A percentile compares a stretch with the other conserved stretches of the same genome.
Evolutionary conservation across 345 rosid genomes (phyloP).

Genomic region (Eucalyptus tenuipes): DNA sequence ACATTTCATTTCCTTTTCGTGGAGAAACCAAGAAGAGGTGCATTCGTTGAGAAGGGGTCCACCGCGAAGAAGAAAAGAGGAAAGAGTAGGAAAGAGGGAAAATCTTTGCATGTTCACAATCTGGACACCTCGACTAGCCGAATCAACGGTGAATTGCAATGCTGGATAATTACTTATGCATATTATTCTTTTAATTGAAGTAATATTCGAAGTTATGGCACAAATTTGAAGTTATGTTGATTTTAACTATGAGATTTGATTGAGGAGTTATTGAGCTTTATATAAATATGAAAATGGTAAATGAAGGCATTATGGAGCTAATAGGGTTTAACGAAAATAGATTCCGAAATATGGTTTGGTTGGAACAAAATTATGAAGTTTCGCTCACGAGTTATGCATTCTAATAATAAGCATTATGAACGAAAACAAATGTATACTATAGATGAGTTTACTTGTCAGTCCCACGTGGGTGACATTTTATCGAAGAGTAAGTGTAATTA

Average conservation of each 20-base stretch:
- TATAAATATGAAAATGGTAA: no score
- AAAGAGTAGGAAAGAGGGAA: neutral
- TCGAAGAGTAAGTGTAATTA: neutral
- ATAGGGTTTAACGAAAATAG: fast-evolving
- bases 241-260: no score
- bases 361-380: neutral
- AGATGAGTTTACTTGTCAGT: neutral
- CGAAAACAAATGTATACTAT: fast-evolving
- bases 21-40: no score
- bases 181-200: neutral
- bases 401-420: no score
- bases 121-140: neutral
- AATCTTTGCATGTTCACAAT: neutral
- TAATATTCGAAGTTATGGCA: no score
- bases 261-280: no score
- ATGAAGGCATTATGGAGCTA: neutral
- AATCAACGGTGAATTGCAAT: neutral
- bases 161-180: neutral
- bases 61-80: neutral
- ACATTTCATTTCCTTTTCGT: no score
- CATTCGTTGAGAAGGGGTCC: neutral
- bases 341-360: neutral
- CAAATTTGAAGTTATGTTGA: neutral
- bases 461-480: no score
- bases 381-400: fast-evolving